These are phyloP conservation scores for Zizania palustris DNA, from an alignment of 202 grass and related monocot species.

Conservation along the genomic window DNA sequence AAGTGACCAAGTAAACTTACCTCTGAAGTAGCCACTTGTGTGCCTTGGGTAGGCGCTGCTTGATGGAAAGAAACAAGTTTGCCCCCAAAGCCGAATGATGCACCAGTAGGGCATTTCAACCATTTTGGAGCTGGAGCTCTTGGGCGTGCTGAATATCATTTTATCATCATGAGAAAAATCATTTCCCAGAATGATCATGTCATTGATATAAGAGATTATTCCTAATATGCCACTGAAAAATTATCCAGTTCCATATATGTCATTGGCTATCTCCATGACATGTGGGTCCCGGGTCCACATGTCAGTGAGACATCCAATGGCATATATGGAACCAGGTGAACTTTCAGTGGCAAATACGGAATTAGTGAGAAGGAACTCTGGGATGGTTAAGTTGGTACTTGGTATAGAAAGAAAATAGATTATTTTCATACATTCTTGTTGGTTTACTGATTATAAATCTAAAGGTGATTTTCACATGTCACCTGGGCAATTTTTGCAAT, in stretches of 20 bases:
- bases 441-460: not conserved
- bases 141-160: conserved; percentile 63
- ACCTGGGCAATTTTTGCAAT: not conserved
- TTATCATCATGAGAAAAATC: conserved; percentile 28
- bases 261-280: no score
- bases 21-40: conserved; percentile 67
- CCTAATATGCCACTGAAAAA: no score
- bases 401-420: conserved; percentile 1
- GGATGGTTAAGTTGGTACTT: conserved; percentile 17
- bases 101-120: conserved; percentile 88
- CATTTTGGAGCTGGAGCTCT: conserved; percentile 96
- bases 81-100: conserved; percentile 94
- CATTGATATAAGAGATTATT: not conserved
- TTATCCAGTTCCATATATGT: no score
- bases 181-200: conserved; percentile 8
- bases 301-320: no score
- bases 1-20: conserved; percentile 42
- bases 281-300: no score
- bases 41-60: conserved; percentile 45
- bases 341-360: no score
- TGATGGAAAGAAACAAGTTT: conserved; percentile 89
- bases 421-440: not conserved
- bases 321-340: no score
- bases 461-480: not conserved
- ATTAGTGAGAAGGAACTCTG: not conserved